phyloP scores from a whole-genome alignment of 2,329 filamentous ascomycete genomes.

The Aureobasidium musti region DNA sequence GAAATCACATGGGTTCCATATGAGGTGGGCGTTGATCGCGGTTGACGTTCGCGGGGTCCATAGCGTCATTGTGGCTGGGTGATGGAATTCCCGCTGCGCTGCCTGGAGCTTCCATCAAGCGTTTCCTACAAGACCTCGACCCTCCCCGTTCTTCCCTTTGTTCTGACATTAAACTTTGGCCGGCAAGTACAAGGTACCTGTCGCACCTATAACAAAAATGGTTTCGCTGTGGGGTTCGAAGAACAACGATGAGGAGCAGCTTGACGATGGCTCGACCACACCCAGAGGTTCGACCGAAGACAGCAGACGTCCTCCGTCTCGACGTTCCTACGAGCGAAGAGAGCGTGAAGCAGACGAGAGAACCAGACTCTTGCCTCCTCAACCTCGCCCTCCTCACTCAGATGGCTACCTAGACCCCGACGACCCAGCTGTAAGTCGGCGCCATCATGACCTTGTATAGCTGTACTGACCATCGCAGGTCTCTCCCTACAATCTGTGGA shows the following conservation, averaged over 20 bases:
- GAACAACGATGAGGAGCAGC: conserved; percentile 46
- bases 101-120: conserved; percentile 16
- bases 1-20: conserved; percentile 5
- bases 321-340: conserved; percentile 37
- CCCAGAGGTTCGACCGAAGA: conserved; percentile 31
- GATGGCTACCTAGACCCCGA: conserved; percentile 73
- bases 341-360: conserved; percentile 58
- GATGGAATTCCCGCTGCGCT: conserved; percentile 8
- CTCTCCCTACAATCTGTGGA: conserved; percentile 93
- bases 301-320: conserved; percentile 34
- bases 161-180: conserved; percentile 8
- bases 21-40: not conserved
- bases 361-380: conserved; percentile 64
- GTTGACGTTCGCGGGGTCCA: conserved; percentile 4
- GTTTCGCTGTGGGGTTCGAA: conserved; percentile 59
- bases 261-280: conserved; percentile 38
- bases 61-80: conserved; percentile 22
- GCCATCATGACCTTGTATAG: not conserved
- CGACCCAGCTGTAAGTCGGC: conserved; percentile 69
- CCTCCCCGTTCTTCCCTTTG: conserved; percentile 20
- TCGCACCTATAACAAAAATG: conserved; percentile 43
- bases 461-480: conserved; percentile 49
- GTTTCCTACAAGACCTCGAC: conserved; percentile 26
- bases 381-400: conserved; percentile 59
- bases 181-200: conserved; percentile 28